These are phyloP conservation scores for Claviceps capensis DNA, from an alignment of 2,329 filamentous ascomycete genomes.

Conservation along the genomic window DNA sequence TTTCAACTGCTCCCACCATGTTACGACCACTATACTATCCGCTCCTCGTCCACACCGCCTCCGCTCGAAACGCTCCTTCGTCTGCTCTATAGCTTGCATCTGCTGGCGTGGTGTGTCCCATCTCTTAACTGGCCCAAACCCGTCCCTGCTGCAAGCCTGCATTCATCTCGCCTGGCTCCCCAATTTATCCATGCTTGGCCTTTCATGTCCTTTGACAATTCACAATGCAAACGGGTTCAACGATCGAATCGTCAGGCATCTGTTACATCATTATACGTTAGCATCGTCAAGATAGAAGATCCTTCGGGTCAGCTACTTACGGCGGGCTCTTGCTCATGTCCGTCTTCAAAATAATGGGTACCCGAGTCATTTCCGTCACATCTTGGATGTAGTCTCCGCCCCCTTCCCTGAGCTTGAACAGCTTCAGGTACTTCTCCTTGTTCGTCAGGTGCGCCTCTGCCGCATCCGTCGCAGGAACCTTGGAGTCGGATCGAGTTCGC, in stretches of 20 bases:
- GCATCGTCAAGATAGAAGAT: background rate
- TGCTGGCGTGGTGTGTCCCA: background rate
- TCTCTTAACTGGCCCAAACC: background rate
- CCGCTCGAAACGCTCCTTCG: background rate
- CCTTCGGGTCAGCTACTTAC: conserved; percentile 48
- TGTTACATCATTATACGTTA: conserved; percentile 17
- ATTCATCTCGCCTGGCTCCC: background rate
- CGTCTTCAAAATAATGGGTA: conserved; percentile 97
- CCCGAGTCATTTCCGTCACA: conserved; percentile 91
- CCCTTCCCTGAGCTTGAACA: conserved; percentile 83
- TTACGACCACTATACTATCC: conserved; percentile 2
- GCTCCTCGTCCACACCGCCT: background rate
- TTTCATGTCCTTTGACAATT: conserved; percentile 6
- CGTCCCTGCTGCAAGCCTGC: background rate
- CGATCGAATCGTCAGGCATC: conserved; percentile 72
- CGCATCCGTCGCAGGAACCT: conserved; percentile 61
- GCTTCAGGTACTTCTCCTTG: conserved; percentile 90
- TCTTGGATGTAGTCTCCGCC: conserved; percentile 96
- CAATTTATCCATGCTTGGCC: background rate
- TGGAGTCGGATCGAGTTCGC: conserved; percentile 88
- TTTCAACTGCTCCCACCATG: background rate
- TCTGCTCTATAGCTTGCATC: conserved; percentile 4
- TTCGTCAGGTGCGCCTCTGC: conserved; percentile 71
- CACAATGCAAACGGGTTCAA: conserved; percentile 64
- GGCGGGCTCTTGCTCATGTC: conserved; percentile 97